Evolutionary conservation across 2,329 filamentous ascomycete species (phyloP).

Genomic region (Cladorrhinum sp.): DNA sequence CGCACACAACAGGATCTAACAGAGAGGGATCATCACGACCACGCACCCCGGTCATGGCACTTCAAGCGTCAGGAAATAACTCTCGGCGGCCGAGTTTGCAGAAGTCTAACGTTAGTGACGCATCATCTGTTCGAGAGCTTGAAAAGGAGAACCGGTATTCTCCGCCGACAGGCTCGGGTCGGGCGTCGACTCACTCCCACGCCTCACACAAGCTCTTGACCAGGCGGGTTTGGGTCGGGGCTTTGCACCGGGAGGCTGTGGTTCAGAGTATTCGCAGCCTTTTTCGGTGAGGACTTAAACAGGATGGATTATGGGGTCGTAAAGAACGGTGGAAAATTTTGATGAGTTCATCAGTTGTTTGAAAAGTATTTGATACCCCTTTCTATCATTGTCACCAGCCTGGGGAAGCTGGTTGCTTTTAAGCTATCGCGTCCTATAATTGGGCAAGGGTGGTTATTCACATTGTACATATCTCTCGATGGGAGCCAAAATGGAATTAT

Average conservation of each 20-base stretch:
- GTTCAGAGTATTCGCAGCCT: slow-evolving; percentile 43
- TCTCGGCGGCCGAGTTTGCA: slow-evolving; percentile 20
- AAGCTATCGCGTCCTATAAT: background rate
- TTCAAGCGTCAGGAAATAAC: slow-evolving; percentile 26
- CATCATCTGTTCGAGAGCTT: slow-evolving; percentile 19
- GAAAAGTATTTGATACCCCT: slow-evolving; percentile 23
- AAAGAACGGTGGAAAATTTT: background rate
- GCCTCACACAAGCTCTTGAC: slow-evolving; percentile 32
- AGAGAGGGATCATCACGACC: background rate
- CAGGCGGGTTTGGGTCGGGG: slow-evolving; percentile 37
- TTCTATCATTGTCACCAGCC: background rate
- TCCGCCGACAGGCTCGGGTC: slow-evolving; percentile 17
- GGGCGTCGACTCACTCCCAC: slow-evolving; percentile 15
- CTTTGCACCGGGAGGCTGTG: slow-evolving; percentile 38
- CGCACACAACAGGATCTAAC: background rate
- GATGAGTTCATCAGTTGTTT: background rate
- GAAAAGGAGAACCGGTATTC: slow-evolving; percentile 30
- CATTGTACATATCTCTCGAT: background rate
- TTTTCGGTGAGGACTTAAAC: slow-evolving; percentile 38
- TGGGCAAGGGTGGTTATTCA: background rate
- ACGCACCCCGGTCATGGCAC: slow-evolving; percentile 10
- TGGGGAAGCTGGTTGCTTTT: background rate
- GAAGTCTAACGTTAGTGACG: slow-evolving; percentile 10
- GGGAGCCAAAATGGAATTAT: background rate
- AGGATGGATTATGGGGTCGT: background rate